Evolutionary conservation across 2,329 filamentous ascomycete genomes (phyloP).

Genomic region (Fonsecaea erecta): DNA sequence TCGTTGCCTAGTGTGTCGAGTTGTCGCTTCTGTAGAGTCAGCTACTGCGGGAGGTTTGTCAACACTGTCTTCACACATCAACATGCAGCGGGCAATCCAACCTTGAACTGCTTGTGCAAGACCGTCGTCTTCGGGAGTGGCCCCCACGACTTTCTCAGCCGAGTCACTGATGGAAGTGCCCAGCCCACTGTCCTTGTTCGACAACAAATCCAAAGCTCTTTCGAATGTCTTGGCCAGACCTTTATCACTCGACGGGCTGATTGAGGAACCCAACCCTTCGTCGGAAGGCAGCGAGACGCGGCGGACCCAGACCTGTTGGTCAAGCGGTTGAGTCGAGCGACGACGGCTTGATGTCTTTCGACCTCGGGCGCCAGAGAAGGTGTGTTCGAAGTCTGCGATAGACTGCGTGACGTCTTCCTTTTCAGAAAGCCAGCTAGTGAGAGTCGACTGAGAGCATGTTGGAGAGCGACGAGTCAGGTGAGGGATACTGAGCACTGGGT

Average conservation of each 20-base stretch:
- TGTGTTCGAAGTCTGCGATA: slow-evolving; percentile 69
- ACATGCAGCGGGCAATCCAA: slow-evolving; percentile 39
- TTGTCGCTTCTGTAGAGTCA: slow-evolving; percentile 34
- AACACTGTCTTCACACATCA: slow-evolving; percentile 37
- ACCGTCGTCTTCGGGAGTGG: slow-evolving; percentile 38
- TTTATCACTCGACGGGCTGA: slow-evolving; percentile 62
- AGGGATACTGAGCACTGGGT: slow-evolving; percentile 51
- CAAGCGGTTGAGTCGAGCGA: slow-evolving; percentile 32
- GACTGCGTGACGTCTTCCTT: slow-evolving; percentile 74
- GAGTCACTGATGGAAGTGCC: slow-evolving; percentile 30
- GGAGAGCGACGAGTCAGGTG: slow-evolving; percentile 68
- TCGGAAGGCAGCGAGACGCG: slow-evolving; percentile 71
- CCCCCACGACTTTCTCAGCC: slow-evolving; percentile 37
- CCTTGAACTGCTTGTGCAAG: slow-evolving; percentile 37
- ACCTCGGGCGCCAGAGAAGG: slow-evolving; percentile 55
- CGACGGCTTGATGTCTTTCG: slow-evolving; percentile 43
- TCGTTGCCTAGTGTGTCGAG: slow-evolving; percentile 24
- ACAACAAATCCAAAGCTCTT: slow-evolving; percentile 48
- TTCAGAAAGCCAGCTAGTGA: slow-evolving; percentile 56
- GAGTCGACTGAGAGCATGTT: slow-evolving; percentile 52
- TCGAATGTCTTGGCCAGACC: slow-evolving; percentile 45
- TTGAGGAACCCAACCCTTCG: slow-evolving; percentile 84
- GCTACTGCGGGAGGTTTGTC: slow-evolving; percentile 34
- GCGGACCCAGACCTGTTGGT: slow-evolving; percentile 43
- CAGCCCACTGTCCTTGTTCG: slow-evolving; percentile 37